Evolutionary conservation across 139 green algal genomes (phyloP), one percentile per base, ranked within the genome.

Genomic region (Chlamydomonas eustigma): DNA sequence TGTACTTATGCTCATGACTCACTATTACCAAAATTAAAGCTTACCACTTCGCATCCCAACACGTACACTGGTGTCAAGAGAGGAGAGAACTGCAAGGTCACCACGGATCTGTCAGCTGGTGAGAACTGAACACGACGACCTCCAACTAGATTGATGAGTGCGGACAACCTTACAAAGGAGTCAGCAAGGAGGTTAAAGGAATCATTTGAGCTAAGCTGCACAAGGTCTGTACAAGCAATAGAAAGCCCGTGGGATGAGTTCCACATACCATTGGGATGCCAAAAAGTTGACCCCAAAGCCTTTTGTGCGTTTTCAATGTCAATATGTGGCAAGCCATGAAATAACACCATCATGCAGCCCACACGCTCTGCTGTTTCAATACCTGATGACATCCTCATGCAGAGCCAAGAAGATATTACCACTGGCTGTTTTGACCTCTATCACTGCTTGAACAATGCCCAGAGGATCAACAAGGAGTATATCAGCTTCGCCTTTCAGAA

Each of bases 341-440:
- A n/a, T n/a, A n/a, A n/a, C n/a, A n/a, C n/a, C n/a, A n/a, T n/a
- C n/a, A n/a, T n/a, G n/a, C n/a, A n/a, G n/a, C n/a, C n/a, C n/a
- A n/a, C n/a, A n/a, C n/a, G n/a, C n/a, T n/a, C n/a, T n/a, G n/a
- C n/a, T n/a, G n/a, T n/a, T n/a, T n/a, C n/a, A n/a, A 2, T 50
- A 4, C 66, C 74, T 76, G 51, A 37, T 39, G 30, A 76, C 70
- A 37, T 81, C 76, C 51, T 81, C 76, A 34, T 77, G 73, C 35
- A 81, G 50, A 5, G 76, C 76, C 51, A 81, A 34, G 52, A 76
- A 77, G 22, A 58, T 51, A 51, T 81, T 81, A 58, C 69, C 76
- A 32, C 68, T 77, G 68, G 76, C 76, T 25, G 76, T 81, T 58
- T 81, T 81, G 25, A 81, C 76, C 70, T 81, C 76, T 28, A 81